Evolutionary conservation across 805 yeast species (phyloP), one percentile per base, ranked within the genome.

Genomic region (Candida silvicultrix): DNA sequence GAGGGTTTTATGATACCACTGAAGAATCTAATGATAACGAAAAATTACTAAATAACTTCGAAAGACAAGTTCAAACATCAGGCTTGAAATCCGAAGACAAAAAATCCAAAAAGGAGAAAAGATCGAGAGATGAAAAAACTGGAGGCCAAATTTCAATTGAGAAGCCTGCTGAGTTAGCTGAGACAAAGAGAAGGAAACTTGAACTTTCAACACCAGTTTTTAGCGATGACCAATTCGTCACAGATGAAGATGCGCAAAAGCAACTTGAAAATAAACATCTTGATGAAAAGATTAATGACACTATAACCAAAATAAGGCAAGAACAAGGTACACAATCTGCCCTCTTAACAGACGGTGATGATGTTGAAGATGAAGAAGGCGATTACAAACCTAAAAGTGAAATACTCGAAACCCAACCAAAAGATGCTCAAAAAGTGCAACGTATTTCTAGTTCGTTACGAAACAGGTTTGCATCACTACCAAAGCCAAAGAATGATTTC

Each of bases 1-100:
- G 66, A 0, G 97, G 96, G 0, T 64, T 78, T 19, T 86, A 83
- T 59, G 90, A 85, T 56, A 79, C 81, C 0, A 56, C 70, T 0
- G 78, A 74, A n/a, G 97, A 90, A 59, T 64, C 65, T 14, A 55
- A 54, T 14, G 49, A 52, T 3, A 79, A 81, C 47, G 57, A 57
- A 2, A 47, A 47, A 8, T 73, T 69, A 1, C 62, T 69, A 38
- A 49, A 48, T 1, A 62, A 58, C 18, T 85, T 78, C 62, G 75
- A 73, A 45, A 60, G 56, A 7, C 54, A 58, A 5, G 78, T 81
- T 0, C 63, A 69, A 2, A 59, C 59, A 16, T 58, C 62, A 20
- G 87, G 87, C 5, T 54, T 79, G 8, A 57, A 64, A 21, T 64
- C 73, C 35, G 60, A 66, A 42, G 71, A 69, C 25, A 61, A 59